phyloP scores from a whole-genome alignment of 306 rosid species.

The Dalbergia oliveri region DNA sequence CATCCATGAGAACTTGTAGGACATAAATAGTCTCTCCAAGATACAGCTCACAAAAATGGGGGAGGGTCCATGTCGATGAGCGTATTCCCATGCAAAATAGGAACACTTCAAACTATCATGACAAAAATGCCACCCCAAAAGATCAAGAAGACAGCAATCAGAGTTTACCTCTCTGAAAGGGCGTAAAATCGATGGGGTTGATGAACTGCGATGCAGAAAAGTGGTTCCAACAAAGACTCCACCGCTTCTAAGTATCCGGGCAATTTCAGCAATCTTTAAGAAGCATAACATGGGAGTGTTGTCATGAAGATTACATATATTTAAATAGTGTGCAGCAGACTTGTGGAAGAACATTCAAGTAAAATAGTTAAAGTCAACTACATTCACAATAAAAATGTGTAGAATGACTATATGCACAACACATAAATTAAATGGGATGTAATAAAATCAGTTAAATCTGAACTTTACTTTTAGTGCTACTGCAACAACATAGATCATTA shows the following conservation, averaged over 20 bases:
- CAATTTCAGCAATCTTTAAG: slow-evolving; percentile 73
- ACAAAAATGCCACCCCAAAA: slow-evolving; percentile 19
- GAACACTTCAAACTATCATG: background rate
- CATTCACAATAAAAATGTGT: too few species aligned
- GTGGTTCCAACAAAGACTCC: slow-evolving; percentile 83
- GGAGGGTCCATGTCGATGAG: too few species aligned
- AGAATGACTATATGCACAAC: too few species aligned
- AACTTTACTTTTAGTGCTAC: too few species aligned
- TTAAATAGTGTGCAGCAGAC: slow-evolving; percentile 6
- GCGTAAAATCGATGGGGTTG: slow-evolving; percentile 59
- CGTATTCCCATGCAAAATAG: background rate
- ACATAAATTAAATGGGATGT: too few species aligned
- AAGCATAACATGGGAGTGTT: slow-evolving; percentile 1
- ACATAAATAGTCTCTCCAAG: background rate
- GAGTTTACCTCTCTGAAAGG: slow-evolving; percentile 59
- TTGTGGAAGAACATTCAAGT: slow-evolving; percentile 5
- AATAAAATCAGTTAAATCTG: too few species aligned
- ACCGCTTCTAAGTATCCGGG: slow-evolving; percentile 72
- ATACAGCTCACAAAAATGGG: background rate
- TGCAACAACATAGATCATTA: too few species aligned
- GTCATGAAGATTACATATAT: slow-evolving; percentile 29
- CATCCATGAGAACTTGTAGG: background rate
- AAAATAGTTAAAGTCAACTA: background rate
- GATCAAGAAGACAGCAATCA: background rate
- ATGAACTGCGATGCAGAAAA: slow-evolving; percentile 66